These are phyloP conservation scores for Hanseniaspora meyeri DNA, from an alignment of 805 yeast species.

Conservation along the genomic window DNA sequence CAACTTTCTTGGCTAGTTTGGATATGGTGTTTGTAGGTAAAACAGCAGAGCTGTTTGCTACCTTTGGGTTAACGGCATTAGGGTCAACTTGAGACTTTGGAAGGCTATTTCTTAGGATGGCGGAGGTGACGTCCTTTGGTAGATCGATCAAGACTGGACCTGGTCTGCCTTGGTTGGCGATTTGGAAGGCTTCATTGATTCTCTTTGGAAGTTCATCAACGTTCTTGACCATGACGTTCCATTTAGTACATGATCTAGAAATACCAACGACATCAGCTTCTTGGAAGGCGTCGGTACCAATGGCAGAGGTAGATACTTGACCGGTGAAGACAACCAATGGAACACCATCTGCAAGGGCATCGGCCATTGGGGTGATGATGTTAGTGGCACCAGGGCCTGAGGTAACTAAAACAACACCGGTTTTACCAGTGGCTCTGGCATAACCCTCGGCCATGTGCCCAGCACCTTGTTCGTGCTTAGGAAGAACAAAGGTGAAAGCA, in stretches of 20 bases:
- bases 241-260: slow-evolving; percentile 92
- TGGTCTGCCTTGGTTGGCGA: slow-evolving; percentile 91
- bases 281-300: slow-evolving; percentile 98
- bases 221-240: slow-evolving; percentile 97
- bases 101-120: slow-evolving; percentile 72
- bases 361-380: slow-evolving; percentile 96
- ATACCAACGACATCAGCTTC: slow-evolving; percentile 97
- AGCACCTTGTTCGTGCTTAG: slow-evolving; percentile 98
- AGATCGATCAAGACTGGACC: slow-evolving; percentile 96
- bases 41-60: slow-evolving; percentile 47
- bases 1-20: slow-evolving; percentile 55
- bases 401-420: slow-evolving; percentile 96
- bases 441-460: slow-evolving; percentile 99
- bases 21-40: slow-evolving; percentile 60
- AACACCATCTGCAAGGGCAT: slow-evolving; percentile 92
- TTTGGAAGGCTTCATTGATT: slow-evolving; percentile 95
- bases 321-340: slow-evolving; percentile 96
- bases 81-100: slow-evolving; percentile 74
- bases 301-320: slow-evolving; percentile 89
- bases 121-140: slow-evolving; percentile 96
- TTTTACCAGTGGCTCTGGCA: slow-evolving; percentile 87
- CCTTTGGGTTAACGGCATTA: slow-evolving; percentile 48
- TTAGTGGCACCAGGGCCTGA: slow-evolving; percentile 99
- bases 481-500: slow-evolving; percentile 78
- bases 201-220: slow-evolving; percentile 90